phyloP scores from a whole-genome alignment of 192 early-diverging fungal genomes.

The Obelidium mucronatum region DNA sequence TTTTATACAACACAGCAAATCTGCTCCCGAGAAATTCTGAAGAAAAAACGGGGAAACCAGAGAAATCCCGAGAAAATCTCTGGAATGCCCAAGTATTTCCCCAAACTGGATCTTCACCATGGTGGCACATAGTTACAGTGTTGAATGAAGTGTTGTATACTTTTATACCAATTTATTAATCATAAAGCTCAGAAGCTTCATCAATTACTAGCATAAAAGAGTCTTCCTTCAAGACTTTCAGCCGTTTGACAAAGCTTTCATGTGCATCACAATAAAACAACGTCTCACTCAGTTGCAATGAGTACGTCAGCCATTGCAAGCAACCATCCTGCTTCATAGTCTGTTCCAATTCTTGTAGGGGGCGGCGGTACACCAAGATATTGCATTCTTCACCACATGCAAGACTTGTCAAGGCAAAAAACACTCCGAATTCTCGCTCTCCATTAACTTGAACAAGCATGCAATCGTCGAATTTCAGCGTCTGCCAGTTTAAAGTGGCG shows the following conservation, averaged over 20 bases:
- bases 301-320: neutral
- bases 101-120: neutral
- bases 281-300: neutral
- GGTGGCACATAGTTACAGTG: neutral
- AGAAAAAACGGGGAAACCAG: no score
- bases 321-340: neutral
- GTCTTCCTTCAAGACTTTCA: neutral
- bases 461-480: neutral
- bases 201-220: neutral
- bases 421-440: neutral
- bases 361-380: neutral
- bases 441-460: neutral
- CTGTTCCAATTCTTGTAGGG: neutral
- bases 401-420: neutral
- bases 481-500: neutral
- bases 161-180: neutral
- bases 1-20: neutral
- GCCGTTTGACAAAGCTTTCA: neutral
- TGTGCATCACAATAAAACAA: neutral
- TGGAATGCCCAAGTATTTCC: neutral
- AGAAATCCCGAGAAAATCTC: neutral
- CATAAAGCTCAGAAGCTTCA: neutral
- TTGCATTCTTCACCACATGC: neutral
- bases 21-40: neutral
- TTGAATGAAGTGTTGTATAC: neutral